Conservation (phyloP, 345 rosid species). For the Salix exigua region DNA sequence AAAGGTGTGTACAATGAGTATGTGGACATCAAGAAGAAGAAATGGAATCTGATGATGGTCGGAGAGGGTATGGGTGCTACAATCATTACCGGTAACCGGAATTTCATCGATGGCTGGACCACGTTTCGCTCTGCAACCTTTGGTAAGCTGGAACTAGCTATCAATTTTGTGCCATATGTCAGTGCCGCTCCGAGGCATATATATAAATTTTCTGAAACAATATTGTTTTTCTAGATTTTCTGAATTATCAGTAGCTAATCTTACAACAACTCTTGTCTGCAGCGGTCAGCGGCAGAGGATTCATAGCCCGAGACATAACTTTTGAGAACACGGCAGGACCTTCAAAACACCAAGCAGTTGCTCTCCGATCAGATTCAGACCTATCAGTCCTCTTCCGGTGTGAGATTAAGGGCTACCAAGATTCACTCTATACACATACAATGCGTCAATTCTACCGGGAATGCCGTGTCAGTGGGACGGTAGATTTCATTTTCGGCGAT, state of each 20-base stretch:
- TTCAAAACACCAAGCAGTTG: constrained; percentile 41
- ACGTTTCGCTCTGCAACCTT: constrained; percentile 33
- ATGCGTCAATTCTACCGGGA: constrained; percentile 39
- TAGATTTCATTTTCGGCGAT: constrained; percentile 39
- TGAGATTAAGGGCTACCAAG: constrained; percentile 34
- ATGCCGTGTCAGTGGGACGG: constrained; percentile 32
- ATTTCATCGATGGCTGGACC: constrained; percentile 29
- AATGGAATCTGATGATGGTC: constrained; percentile 33
- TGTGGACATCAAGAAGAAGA: constrained; percentile 29
- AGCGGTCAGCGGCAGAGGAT: constrained; percentile 41
- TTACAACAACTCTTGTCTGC: neutral
- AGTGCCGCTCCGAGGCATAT: no score
- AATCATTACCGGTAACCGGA: constrained; percentile 38
- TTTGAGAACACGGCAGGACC: constrained; percentile 40
- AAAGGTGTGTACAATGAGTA: constrained; percentile 36
- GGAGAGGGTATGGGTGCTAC: constrained; percentile 40
- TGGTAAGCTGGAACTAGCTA: constrained; percentile 17
- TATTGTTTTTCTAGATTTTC: neutral
- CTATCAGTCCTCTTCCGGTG: constrained; percentile 33
- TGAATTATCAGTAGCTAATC: neutral
- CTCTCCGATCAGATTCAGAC: constrained; percentile 39
- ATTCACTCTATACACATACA: constrained; percentile 34
- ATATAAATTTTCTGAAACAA: no score
- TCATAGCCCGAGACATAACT: constrained; percentile 32
- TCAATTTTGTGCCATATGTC: neutral